phyloP scores from a whole-genome alignment of 768 basidiomycete species.

The Boletus edulis region DNA sequence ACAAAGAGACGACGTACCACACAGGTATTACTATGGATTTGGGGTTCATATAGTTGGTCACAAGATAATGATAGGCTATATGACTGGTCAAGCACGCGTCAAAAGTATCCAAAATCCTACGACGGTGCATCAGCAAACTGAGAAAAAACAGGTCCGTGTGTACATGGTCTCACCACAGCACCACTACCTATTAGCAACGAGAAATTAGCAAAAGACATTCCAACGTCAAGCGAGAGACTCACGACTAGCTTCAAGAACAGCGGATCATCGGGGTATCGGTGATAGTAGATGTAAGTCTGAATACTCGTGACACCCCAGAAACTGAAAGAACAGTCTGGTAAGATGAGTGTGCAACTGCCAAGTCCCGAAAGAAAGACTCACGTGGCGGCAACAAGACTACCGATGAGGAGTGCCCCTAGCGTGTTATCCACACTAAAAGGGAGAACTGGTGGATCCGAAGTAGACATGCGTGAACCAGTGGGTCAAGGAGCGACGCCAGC shows the following conservation, averaged over 20 bases:
- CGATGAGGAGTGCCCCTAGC: slow-evolving; percentile 54
- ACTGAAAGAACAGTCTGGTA: slow-evolving; percentile 26
- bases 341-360: not conserved
- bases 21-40: slow-evolving; percentile 40
- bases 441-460: not conserved
- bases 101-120: slow-evolving; percentile 51
- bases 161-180: slow-evolving; percentile 10
- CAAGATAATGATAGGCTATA: slow-evolving; percentile 57
- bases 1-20: slow-evolving; percentile 36
- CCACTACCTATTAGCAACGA: slow-evolving; percentile 32
- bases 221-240: slow-evolving; percentile 6
- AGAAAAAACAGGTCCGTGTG: not conserved
- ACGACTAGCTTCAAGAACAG: slow-evolving; percentile 38
- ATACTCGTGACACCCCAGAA: slow-evolving; percentile 58
- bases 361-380: slow-evolving; percentile 25
- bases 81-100: slow-evolving; percentile 52
- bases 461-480: slow-evolving; percentile 7
- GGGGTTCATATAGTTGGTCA: slow-evolving; percentile 52
- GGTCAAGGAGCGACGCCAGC: not conserved
- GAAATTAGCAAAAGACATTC: slow-evolving; percentile 28
- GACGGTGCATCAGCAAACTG: not conserved
- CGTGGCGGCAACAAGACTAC: slow-evolving; percentile 53
- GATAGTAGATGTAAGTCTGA: slow-evolving; percentile 53
- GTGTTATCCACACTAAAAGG: slow-evolving; percentile 42
- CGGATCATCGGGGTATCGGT: slow-evolving; percentile 34